Evolutionary conservation across 2,329 filamentous ascomycete genomes (phyloP).

Genomic region (Diaporthe citrichinensis): DNA sequence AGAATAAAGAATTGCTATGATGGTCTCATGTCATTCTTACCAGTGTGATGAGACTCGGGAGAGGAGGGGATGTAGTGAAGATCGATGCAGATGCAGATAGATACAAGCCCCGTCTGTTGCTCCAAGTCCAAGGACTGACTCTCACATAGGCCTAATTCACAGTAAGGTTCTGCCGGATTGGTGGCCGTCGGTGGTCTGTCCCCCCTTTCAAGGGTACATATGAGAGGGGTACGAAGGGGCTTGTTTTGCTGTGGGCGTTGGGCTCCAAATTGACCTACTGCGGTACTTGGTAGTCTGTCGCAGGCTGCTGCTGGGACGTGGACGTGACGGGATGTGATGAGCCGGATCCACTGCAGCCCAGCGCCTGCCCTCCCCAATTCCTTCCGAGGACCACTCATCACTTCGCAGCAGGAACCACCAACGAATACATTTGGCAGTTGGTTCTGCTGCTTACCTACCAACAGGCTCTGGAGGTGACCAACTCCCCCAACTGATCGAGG

Average conservation of each 20-base stretch:
- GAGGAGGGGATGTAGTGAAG: background rate
- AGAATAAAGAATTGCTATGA: background rate
- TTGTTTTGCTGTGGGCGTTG: too few species aligned
- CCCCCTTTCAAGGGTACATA: too few species aligned
- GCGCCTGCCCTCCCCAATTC: background rate
- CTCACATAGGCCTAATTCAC: background rate
- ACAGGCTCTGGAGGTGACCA: background rate
- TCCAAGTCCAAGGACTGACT: background rate
- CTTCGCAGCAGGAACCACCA: too few species aligned
- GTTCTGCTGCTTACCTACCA: background rate
- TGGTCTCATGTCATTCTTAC: background rate
- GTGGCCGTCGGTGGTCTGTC: too few species aligned
- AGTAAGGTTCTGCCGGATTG: background rate
- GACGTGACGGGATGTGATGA: background rate
- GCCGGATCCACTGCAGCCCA: background rate
- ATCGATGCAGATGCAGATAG: background rate
- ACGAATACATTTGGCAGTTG: too few species aligned
- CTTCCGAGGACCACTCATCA: background rate
- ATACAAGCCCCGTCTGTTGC: background rate
- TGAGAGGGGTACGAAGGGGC: background rate
- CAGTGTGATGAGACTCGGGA: slow-evolving; percentile 9
- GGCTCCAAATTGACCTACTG: too few species aligned
- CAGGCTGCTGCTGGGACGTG: background rate
- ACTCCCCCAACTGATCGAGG: background rate
- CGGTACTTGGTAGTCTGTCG: too few species aligned